Conservation (phyloP, 2,329 filamentous ascomycete genomes). For the Xylariaceae sp. region DNA sequence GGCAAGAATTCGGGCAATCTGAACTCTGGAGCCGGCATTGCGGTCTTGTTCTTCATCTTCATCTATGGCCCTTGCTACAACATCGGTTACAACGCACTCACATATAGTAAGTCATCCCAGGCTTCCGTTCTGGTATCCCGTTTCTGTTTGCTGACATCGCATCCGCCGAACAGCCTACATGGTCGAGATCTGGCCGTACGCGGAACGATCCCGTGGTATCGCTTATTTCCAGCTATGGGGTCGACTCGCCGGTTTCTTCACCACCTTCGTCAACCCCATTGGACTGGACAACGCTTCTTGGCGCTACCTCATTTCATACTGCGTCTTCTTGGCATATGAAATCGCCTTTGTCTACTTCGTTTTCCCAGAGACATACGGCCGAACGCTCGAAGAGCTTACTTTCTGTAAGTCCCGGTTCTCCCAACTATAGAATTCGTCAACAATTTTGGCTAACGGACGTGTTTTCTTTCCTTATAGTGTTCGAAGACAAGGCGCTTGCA, state of each 20-base stretch:
- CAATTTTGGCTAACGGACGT: slow-evolving; percentile 12
- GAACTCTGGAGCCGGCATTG: slow-evolving; percentile 27
- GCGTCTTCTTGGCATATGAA: slow-evolving; percentile 40
- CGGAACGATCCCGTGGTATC: slow-evolving; percentile 52
- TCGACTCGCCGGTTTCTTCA: slow-evolving; percentile 38
- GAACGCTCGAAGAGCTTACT: slow-evolving; percentile 65
- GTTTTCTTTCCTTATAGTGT: slow-evolving; percentile 28
- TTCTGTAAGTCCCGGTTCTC: slow-evolving; percentile 34
- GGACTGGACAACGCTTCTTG: slow-evolving; percentile 37
- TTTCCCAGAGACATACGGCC: slow-evolving; percentile 79
- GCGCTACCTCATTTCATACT: slow-evolving; percentile 42
- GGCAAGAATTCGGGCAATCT: slow-evolving; percentile 25
- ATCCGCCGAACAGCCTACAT: slow-evolving; percentile 40
- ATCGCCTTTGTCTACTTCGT: slow-evolving; percentile 64
- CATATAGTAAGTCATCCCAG: slow-evolving; percentile 45
- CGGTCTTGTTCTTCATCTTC: slow-evolving; percentile 54
- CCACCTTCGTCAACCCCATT: slow-evolving; percentile 42
- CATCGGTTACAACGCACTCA: slow-evolving; percentile 61
- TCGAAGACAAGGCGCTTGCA: slow-evolving; percentile 37
- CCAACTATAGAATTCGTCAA: not conserved
- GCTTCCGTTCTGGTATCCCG: not conserved
- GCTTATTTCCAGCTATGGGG: slow-evolving; percentile 53
- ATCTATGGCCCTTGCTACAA: slow-evolving; percentile 57
- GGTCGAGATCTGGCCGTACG: slow-evolving; percentile 54
- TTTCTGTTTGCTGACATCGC: slow-evolving; percentile 1